Conservation (phyloP, 2,329 filamentous ascomycete species). For the Pseudofabraea citricarpa region DNA sequence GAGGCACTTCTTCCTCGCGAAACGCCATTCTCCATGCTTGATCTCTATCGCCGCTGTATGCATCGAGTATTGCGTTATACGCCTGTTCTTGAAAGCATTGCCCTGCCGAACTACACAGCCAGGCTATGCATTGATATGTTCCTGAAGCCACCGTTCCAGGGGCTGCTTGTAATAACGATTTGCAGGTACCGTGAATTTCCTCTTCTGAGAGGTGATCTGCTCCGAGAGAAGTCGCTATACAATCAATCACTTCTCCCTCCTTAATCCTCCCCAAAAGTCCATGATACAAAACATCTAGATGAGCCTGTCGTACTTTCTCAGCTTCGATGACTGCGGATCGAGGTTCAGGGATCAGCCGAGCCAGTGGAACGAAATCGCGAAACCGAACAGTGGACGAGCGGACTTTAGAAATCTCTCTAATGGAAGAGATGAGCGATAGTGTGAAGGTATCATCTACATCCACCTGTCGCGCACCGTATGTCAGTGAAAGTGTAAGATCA, state of each 20-base stretch:
- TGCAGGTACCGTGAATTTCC: slow-evolving; percentile 17
- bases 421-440: slow-evolving; percentile 14
- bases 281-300: background rate
- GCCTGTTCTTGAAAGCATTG: slow-evolving; percentile 8
- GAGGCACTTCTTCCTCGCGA: slow-evolving; percentile 18
- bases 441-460: slow-evolving; percentile 20
- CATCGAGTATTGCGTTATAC: slow-evolving; percentile 13
- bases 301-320: background rate
- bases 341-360: background rate
- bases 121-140: slow-evolving; percentile 14
- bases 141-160: slow-evolving; percentile 18
- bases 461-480: slow-evolving; percentile 17
- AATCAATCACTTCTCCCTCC: background rate
- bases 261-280: background rate
- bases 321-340: background rate
- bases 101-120: slow-evolving; percentile 13
- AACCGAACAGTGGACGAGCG: slow-evolving; percentile 19
- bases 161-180: slow-evolving; percentile 17
- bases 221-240: background rate
- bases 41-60: slow-evolving; percentile 5
- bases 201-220: slow-evolving; percentile 13
- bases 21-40: slow-evolving; percentile 19
- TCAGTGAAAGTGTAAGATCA: slow-evolving; percentile 18
- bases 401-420: slow-evolving; percentile 18
- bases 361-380: slow-evolving; percentile 17